phyloP scores from a whole-genome alignment of 805 yeast genomes.

The Kluyveromyces lactis region DNA sequence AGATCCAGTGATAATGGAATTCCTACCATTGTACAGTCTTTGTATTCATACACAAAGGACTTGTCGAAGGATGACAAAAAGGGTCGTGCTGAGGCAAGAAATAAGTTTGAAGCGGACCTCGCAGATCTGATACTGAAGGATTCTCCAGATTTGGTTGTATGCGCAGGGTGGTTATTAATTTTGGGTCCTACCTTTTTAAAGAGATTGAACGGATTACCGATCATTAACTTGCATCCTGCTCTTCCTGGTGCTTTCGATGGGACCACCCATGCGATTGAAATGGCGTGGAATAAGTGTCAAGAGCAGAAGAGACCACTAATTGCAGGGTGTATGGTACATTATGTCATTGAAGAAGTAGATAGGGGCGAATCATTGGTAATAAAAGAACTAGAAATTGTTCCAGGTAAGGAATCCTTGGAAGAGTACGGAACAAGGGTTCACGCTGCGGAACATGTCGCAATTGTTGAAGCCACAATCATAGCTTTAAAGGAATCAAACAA shows the following conservation, averaged over 20 bases:
- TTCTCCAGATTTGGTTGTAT: constrained; percentile 79
- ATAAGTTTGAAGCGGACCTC: constrained; percentile 67
- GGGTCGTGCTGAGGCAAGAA: constrained; percentile 54
- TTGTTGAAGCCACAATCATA: constrained; percentile 79
- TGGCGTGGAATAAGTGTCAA: constrained; percentile 95
- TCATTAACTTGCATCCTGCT: constrained; percentile 94
- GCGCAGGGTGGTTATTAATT: constrained; percentile 98
- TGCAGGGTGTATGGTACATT: constrained; percentile 95
- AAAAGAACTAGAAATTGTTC: constrained; percentile 60
- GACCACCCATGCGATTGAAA: constrained; percentile 82
- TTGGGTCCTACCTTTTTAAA: constrained; percentile 67
- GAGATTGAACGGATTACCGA: constrained; percentile 61
- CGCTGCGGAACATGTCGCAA: constrained; percentile 76
- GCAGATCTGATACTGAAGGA: constrained; percentile 56
- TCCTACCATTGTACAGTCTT: constrained; percentile 62
- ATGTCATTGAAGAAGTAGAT: constrained; percentile 94
- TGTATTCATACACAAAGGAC: constrained; percentile 66
- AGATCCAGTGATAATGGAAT: constrained; percentile 68
- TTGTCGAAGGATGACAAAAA: constrained; percentile 60
- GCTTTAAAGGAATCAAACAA: constrained; percentile 33
- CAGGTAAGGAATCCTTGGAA: constrained; percentile 64
- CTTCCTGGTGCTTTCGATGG: constrained; percentile 97
- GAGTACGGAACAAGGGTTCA: constrained; percentile 80
- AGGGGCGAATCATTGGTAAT: constrained; percentile 85
- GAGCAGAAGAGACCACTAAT: constrained; percentile 47